A percentile compares a stretch with the other conserved stretches of the same genome.
These are phyloP conservation scores for Aaosphaeria arxii DNA, from an alignment of 2,329 filamentous ascomycete genomes.

Conservation along the genomic window DNA sequence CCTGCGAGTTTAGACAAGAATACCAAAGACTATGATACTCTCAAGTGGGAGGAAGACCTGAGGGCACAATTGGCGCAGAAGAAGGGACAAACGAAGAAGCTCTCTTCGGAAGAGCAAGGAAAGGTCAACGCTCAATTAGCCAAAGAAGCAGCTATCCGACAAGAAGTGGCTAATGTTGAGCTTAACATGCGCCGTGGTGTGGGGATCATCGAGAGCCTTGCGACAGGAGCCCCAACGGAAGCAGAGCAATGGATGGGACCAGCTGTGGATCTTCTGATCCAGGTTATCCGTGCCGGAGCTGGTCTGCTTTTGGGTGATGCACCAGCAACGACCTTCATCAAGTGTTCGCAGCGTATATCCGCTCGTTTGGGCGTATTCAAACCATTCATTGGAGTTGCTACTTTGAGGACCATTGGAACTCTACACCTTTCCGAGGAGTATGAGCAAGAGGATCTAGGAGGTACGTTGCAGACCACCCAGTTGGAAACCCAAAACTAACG, in stretches of 20 bases:
- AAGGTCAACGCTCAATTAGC: constrained; percentile 89
- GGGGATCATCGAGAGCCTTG: constrained; percentile 79
- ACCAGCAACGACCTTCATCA: constrained; percentile 74
- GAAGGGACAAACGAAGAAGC: constrained; percentile 86
- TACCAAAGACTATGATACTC: constrained; percentile 88
- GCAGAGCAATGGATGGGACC: constrained; percentile 83
- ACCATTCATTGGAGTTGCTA: constrained; percentile 83
- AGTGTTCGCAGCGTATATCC: constrained; percentile 73
- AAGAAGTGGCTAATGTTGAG: constrained; percentile 66
- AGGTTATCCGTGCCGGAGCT: constrained; percentile 75
- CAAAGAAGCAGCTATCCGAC: constrained; percentile 79
- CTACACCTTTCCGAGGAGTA: constrained; percentile 69
- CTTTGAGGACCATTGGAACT: constrained; percentile 73
- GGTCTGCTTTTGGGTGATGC: constrained; percentile 77
- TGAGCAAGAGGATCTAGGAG: constrained; percentile 76
- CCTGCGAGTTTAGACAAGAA: constrained; percentile 78
- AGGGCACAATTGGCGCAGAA: constrained; percentile 85
- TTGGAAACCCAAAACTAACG: constrained; percentile 11
- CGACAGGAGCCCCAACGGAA: constrained; percentile 84
- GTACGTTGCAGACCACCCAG: constrained; percentile 30
- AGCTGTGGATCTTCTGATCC: constrained; percentile 70
- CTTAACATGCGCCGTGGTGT: constrained; percentile 76
- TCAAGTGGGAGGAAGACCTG: constrained; percentile 97
- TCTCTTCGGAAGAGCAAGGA: constrained; percentile 81
- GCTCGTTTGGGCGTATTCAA: constrained; percentile 71